Evolutionary conservation across 768 basidiomycete species (phyloP).

Genomic region (Russula virescens): DNA sequence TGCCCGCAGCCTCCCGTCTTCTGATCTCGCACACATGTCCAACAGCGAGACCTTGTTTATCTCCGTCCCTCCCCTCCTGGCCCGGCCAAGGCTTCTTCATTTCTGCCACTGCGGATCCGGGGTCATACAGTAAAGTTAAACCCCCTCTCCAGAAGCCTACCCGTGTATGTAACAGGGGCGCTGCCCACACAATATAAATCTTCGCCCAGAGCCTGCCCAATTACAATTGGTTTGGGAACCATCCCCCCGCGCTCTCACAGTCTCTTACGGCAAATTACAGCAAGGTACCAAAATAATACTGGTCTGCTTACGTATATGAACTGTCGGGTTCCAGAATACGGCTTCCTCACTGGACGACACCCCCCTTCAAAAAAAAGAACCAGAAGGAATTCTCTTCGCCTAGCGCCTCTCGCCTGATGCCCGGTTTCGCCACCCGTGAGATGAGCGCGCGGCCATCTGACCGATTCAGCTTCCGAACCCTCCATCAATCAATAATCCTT

Average conservation of each 20-base stretch:
- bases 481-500: neutral
- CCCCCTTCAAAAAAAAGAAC: conserved; percentile 5
- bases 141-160: conserved; percentile 8
- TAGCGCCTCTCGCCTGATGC: conserved; percentile 6
- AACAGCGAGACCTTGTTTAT: too few relatives aligned
- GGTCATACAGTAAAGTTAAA: conserved; percentile 2
- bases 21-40: too few relatives aligned
- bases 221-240: neutral
- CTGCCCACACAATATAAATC: neutral
- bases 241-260: conserved; percentile 1
- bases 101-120: neutral
- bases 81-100: neutral
- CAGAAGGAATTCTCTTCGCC: conserved; percentile 7
- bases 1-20: neutral
- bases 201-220: too few relatives aligned
- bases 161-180: conserved; percentile 3
- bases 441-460: neutral
- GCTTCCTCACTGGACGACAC: neutral
- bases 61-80: neutral
- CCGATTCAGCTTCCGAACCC: conserved; percentile 2
- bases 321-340: conserved; percentile 5
- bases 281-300: conserved; percentile 8
- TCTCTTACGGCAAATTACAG: conserved; percentile 11
- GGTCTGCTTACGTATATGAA: conserved; percentile 10
- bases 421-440: conserved; percentile 8